Percentiles rank a stretch among this genome's conserved stretches.
Conservation (phyloP, 345 rosid genomes). For the Camelina laxa region DNA sequence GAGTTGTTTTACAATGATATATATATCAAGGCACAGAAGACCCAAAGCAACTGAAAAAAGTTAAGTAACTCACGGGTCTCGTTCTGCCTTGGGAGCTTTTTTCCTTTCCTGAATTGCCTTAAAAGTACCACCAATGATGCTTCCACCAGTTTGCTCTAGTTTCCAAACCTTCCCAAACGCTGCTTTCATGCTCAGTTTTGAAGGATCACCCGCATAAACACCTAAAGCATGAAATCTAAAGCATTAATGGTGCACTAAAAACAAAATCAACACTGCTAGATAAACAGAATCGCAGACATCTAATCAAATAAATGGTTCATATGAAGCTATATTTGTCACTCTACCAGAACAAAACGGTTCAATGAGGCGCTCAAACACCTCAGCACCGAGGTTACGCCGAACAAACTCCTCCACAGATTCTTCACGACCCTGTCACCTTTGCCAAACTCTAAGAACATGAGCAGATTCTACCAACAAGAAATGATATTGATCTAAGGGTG, state of each 20-base stretch:
- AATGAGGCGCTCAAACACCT: conserved; percentile 91
- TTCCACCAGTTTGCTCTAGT: conserved; percentile 85
- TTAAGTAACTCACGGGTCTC: conserved; percentile 71
- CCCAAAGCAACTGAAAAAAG: conserved; percentile 30
- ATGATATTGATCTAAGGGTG: neutral
- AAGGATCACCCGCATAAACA: conserved; percentile 95
- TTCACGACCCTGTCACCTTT: conserved; percentile 92
- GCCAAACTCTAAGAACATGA: conserved; percentile 61
- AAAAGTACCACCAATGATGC: conserved; percentile 83
- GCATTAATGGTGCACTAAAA: neutral
- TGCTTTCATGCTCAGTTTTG: conserved; percentile 90
- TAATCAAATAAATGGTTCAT: conserved; percentile 4
- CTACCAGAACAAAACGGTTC: conserved; percentile 98
- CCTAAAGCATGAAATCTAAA: conserved; percentile 51
- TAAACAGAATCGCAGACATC: neutral
- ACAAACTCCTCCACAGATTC: conserved; percentile 98
- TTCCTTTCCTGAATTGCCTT: conserved; percentile 82
- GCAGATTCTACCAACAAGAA: conserved; percentile 40
- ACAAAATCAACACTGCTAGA: neutral
- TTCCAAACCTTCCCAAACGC: conserved; percentile 98
- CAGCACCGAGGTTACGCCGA: conserved; percentile 87
- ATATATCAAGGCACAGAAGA: conserved; percentile 11
- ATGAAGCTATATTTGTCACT: neutral
- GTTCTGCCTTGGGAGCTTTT: conserved; percentile 61
- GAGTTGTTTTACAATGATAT: conserved; percentile 11